A percentile compares a stretch with the other conserved stretches of the same genome.
Evolutionary conservation across 2,329 filamentous ascomycete genomes (phyloP).

Genomic region (Sporothrix humicola): DNA sequence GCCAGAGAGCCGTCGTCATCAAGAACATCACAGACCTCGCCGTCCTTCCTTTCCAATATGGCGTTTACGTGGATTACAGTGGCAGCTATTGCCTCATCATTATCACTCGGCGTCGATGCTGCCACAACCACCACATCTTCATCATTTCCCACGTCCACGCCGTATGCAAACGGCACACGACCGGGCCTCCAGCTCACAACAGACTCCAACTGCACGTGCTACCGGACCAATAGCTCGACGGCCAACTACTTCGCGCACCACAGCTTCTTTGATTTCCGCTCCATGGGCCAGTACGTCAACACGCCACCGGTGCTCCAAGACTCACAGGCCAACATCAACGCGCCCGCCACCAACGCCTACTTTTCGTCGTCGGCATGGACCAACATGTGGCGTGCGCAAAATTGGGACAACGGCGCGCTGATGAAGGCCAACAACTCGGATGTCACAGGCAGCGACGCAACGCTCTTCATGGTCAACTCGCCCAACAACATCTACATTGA

Average conservation of each 20-base stretch:
- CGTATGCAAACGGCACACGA: neutral
- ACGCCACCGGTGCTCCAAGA: conserved; percentile 46
- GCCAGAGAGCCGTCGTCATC: neutral
- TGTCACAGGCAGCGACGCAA: conserved; percentile 42
- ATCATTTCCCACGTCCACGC: neutral
- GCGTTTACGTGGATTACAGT: conserved; percentile 22
- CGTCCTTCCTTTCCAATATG: neutral
- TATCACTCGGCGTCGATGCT: neutral
- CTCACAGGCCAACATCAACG: conserved; percentile 42
- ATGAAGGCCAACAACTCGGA: conserved; percentile 37
- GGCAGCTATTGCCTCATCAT: neutral
- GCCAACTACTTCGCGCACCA: conserved; percentile 53
- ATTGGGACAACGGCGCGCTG: conserved; percentile 48
- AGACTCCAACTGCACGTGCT: conserved; percentile 54
- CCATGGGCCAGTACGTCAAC: conserved; percentile 48
- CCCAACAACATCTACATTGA: conserved; percentile 52
- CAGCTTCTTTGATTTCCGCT: conserved; percentile 58
- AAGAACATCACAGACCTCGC: neutral
- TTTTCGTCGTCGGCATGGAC: conserved; percentile 49
- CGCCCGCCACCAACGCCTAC: conserved; percentile 48
- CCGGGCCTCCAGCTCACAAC: conserved; percentile 39
- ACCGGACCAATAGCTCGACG: conserved; percentile 53
- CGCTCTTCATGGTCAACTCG: conserved; percentile 48
- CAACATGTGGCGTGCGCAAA: conserved; percentile 48
- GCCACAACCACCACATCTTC: neutral